These are phyloP conservation scores for Solidago caesia DNA, from an alignment of 129 eudicot genomes.

Conservation along the genomic window DNA sequence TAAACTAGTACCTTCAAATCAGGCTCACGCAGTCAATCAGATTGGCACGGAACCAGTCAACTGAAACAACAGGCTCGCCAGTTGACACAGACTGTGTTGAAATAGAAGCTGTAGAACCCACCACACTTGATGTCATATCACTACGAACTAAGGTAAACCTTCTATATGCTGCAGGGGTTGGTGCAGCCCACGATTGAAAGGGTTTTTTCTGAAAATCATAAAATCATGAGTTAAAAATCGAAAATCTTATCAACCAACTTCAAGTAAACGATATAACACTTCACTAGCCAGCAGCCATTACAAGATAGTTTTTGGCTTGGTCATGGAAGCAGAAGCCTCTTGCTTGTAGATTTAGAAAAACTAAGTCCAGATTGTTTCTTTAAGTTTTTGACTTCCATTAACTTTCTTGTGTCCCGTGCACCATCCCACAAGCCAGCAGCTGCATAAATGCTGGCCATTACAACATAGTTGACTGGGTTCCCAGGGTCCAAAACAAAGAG, in stretches of 20 bases:
- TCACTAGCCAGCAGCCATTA: background rate
- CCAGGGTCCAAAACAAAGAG: slow-evolving; percentile 42
- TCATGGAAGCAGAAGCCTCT: slow-evolving; percentile 22
- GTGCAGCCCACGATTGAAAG: slow-evolving; percentile 32
- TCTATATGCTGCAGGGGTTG: slow-evolving; percentile 23
- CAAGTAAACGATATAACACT: background rate
- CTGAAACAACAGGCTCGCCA: slow-evolving; percentile 87
- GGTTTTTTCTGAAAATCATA: slow-evolving; percentile 50
- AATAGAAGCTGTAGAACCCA: slow-evolving; percentile 43
- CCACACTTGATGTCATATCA: slow-evolving; percentile 44
- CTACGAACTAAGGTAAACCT: slow-evolving; percentile 37
- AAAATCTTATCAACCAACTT: background rate
- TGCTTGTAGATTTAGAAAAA: slow-evolving; percentile 31
- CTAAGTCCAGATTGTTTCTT: slow-evolving; percentile 54
- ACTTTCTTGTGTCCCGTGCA: slow-evolving; percentile 42
- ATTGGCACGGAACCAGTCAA: slow-evolving; percentile 88
- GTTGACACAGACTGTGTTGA: slow-evolving; percentile 57
- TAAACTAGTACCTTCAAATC: slow-evolving; percentile 61
- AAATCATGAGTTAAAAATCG: background rate
- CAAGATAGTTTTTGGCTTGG: too few relatives aligned
- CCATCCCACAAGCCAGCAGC: slow-evolving; percentile 65
- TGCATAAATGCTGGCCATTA: slow-evolving; percentile 59
- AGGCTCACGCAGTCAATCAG: slow-evolving; percentile 73
- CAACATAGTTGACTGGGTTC: slow-evolving; percentile 55
- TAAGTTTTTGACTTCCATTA: slow-evolving; percentile 40